phyloP scores from a whole-genome alignment of 768 basidiomycete species.

The Paxillus involutus region DNA sequence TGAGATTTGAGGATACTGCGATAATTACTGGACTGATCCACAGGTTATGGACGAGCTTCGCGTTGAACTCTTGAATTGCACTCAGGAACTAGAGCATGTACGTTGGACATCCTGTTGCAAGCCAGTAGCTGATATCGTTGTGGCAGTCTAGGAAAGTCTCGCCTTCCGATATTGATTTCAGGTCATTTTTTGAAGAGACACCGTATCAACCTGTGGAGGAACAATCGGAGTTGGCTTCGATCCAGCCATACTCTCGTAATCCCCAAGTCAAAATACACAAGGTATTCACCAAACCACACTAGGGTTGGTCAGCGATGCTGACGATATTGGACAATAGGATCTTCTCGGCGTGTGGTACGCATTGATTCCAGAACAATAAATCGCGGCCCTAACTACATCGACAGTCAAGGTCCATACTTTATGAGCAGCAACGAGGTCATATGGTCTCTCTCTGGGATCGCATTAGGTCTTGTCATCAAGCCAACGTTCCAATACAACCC shows the following conservation, averaged over 20 bases:
- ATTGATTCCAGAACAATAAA: background rate
- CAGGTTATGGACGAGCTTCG: constrained; percentile 22
- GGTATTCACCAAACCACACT: constrained; percentile 9
- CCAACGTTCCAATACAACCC: constrained; percentile 28
- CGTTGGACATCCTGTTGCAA: background rate
- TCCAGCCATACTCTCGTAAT: background rate
- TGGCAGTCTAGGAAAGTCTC: constrained; percentile 12
- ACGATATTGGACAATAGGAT: constrained; percentile 4
- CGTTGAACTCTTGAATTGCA: constrained; percentile 11
- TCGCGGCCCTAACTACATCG: background rate
- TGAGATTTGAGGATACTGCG: background rate
- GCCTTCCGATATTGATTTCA: constrained; percentile 18
- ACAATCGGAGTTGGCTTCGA: constrained; percentile 11
- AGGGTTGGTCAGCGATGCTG: background rate
- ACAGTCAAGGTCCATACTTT: constrained; percentile 9
- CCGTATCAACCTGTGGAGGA: constrained; percentile 12
- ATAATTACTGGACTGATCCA: background rate
- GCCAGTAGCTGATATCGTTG: background rate
- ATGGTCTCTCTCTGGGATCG: constrained; percentile 23
- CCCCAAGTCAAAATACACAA: constrained; percentile 2
- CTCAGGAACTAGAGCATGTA: constrained; percentile 23
- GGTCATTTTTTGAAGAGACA: constrained; percentile 1
- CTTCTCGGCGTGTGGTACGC: constrained; percentile 8
- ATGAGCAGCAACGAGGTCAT: constrained; percentile 17
- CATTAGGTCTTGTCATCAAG: constrained; percentile 23